phyloP scores from a whole-genome alignment of 768 basidiomycete species.

The Fistulinella prunicolor region DNA sequence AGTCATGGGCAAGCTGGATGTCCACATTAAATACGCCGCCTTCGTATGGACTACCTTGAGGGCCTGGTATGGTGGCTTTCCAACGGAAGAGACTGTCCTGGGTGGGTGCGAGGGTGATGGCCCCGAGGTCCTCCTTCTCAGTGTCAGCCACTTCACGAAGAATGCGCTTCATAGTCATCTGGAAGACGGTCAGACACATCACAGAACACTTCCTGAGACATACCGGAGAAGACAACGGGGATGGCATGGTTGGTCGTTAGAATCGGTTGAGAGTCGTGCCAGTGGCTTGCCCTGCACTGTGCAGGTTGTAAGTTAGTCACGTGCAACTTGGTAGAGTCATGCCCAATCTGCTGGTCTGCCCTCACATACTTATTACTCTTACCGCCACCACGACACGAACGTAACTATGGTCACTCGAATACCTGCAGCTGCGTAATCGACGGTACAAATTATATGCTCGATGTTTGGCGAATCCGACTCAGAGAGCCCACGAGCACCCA shows the following conservation, averaged over 20 bases:
- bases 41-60: conserved; percentile 79
- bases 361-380: too few species aligned
- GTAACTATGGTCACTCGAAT: conserved; percentile 61
- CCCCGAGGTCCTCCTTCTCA: conserved; percentile 78
- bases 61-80: conserved; percentile 78
- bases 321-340: conserved; percentile 9
- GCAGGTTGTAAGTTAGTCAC: too few species aligned
- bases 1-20: conserved; percentile 65
- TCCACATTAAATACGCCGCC: conserved; percentile 72
- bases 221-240: conserved; percentile 23
- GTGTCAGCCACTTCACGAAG: conserved; percentile 78
- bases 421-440: conserved; percentile 30
- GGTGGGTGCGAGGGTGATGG: conserved; percentile 63
- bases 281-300: too few species aligned
- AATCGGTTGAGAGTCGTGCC: not conserved
- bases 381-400: too few species aligned
- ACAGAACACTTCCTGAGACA: not conserved
- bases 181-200: conserved; percentile 5
- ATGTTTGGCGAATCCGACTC: conserved; percentile 87
- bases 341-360: too few species aligned
- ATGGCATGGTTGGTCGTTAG: conserved; percentile 21
- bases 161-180: conserved; percentile 79
- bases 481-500: conserved; percentile 74
- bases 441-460: not conserved
- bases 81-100: conserved; percentile 67